Percentiles rank a stretch among this genome's conserved stretches.
These are phyloP conservation scores for Thuja plicata DNA, from an alignment of 83 land plant genomes.

Conservation along the genomic window DNA sequence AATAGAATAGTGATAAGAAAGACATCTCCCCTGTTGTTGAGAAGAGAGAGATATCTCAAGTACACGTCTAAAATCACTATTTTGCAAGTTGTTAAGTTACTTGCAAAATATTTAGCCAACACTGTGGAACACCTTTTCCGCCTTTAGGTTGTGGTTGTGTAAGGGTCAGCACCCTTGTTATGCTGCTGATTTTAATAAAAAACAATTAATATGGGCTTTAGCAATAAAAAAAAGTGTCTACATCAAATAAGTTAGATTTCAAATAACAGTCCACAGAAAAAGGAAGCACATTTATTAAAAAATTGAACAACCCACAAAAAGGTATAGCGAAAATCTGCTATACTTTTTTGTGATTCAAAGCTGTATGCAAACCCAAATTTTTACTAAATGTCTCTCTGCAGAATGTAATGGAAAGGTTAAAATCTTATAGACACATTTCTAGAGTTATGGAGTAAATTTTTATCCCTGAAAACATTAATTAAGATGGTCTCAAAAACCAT, in stretches of 20 bases:
- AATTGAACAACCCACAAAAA: not conserved
- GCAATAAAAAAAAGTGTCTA: not conserved
- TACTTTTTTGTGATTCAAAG: not conserved
- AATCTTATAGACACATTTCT: not conserved
- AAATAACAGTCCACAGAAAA: not conserved
- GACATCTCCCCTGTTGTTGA: no score
- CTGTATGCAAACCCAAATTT: not conserved
- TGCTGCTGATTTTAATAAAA: no score
- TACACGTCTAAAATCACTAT: no score
- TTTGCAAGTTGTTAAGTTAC: no score
- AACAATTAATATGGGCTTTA: not conserved
- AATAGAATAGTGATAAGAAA: no score
- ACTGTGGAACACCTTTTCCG: no score
- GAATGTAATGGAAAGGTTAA: not conserved
- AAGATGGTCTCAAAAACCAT: not conserved
- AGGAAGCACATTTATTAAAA: not conserved
- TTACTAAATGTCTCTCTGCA: not conserved
- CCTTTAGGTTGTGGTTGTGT: no score
- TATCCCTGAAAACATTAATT: not conserved
- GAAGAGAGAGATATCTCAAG: no score
- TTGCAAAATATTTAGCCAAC: no score
- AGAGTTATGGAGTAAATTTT: not conserved
- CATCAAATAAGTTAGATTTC: not conserved
- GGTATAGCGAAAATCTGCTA: not conserved
- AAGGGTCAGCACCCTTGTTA: no score